Conservation (phyloP, 1,284 basidiomycete genomes). For the Papiliotrema nemorosa region DNA sequence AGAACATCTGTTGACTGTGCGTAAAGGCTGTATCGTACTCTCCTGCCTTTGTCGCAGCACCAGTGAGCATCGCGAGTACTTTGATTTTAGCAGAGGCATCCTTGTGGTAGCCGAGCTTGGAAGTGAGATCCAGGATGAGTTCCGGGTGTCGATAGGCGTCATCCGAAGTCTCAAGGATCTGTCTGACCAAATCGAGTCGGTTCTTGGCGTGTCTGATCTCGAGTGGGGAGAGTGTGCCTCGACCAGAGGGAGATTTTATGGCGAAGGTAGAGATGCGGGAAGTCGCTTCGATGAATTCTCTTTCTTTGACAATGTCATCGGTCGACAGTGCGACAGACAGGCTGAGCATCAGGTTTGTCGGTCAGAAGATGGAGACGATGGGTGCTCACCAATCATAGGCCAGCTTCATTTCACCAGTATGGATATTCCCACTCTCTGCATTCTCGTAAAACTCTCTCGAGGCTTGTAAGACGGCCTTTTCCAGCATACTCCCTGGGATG, state of each 20-base stretch:
- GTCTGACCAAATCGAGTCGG: conserved; percentile 69
- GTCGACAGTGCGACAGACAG: conserved; percentile 68
- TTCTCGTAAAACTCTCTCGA: conserved; percentile 92
- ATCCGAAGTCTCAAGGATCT: conserved; percentile 71
- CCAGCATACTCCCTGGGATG: conserved; percentile 58
- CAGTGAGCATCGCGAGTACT: conserved; percentile 79
- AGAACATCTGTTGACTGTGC: conserved; percentile 67
- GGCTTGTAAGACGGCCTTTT: conserved; percentile 72
- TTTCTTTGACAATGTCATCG: conserved; percentile 63
- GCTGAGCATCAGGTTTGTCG: conserved; percentile 50
- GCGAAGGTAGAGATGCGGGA: conserved; percentile 62
- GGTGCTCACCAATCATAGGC: conserved; percentile 81
- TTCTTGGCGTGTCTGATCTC: conserved; percentile 86
- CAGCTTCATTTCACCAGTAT: conserved; percentile 87
- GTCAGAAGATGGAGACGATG: neutral
- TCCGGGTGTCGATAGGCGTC: conserved; percentile 85
- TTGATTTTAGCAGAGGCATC: conserved; percentile 72
- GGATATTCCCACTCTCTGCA: conserved; percentile 82
- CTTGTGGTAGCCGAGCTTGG: conserved; percentile 74
- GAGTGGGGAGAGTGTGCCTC: conserved; percentile 72
- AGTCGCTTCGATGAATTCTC: conserved; percentile 92
- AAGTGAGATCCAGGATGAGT: conserved; percentile 79
- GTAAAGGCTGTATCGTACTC: conserved; percentile 72
- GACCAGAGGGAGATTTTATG: conserved; percentile 60
- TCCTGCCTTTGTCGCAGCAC: conserved; percentile 71